phyloP scores from a whole-genome alignment of 441 rosid genomes.

The Flueggea neowawraea region DNA sequence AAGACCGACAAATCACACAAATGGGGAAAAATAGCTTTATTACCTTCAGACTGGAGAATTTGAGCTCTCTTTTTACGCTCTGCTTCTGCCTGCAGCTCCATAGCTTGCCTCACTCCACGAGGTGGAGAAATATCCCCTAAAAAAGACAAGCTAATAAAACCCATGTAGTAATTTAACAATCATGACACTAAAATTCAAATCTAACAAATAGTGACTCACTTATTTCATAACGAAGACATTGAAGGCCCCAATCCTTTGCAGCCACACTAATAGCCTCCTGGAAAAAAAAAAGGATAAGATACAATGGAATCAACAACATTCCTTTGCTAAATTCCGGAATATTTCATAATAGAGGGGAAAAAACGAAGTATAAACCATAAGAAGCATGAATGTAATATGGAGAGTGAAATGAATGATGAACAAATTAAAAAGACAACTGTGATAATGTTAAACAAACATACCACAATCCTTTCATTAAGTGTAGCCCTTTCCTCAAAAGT shows the following conservation, averaged over 20 bases:
- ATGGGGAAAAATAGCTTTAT: slow-evolving; percentile 1
- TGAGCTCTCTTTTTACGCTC: slow-evolving; percentile 96
- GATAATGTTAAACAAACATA: slow-evolving; percentile 17
- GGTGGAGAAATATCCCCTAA: slow-evolving; percentile 99
- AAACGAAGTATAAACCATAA: too few species aligned
- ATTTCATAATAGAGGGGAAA: too few species aligned
- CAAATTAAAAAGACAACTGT: too few species aligned
- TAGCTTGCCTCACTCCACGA: slow-evolving; percentile 86
- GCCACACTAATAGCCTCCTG: slow-evolving; percentile 94
- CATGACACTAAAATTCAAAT: not conserved
- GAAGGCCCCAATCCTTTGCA: slow-evolving; percentile 89
- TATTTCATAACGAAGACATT: slow-evolving; percentile 94
- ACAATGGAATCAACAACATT: too few species aligned
- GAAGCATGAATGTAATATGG: too few species aligned
- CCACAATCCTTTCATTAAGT: slow-evolving; percentile 94
- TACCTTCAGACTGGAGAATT: slow-evolving; percentile 94
- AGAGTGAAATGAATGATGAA: too few species aligned
- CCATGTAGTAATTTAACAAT: not conserved
- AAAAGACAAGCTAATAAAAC: slow-evolving; percentile 6
- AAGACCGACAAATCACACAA: not conserved
- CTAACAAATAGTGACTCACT: slow-evolving; percentile 37
- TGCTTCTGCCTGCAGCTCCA: slow-evolving; percentile 99
- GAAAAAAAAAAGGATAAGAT: slow-evolving; percentile 11
- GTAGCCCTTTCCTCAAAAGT: slow-evolving; percentile 94
- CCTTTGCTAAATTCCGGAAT: too few species aligned